Base-by-base conservation (phyloP, 73 alveolate species). In the Paramecium sexaurelia region DNA sequence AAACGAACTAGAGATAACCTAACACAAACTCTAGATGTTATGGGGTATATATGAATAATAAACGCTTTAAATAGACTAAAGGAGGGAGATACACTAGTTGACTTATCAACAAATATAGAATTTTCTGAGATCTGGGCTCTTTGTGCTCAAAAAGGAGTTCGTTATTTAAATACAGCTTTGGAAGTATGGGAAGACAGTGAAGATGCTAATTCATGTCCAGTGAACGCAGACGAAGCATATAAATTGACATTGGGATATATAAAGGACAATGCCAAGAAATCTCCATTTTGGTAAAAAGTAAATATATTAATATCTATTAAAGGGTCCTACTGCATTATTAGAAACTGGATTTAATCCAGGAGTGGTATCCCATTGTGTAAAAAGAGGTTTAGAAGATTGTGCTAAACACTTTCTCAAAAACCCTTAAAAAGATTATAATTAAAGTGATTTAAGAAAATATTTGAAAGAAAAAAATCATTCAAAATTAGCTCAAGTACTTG, bases 321-420 rank as follows among this genome's bases (percentile, higher is more conserved):
- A 73, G 43, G 47, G 47, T 1, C 83, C 87, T 41, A 73, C 87
- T 20, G 56, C 87, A 3, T 20, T 73, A 29, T 35, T 73, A 11
- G 67, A 73, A 35, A 73, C 45, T 6, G 87, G 87, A 73, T 73
- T 32, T 41, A 73, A 73, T 73, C 87, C 87, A 73, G 87, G 87
- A 35, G 19, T 35, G 0, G 87, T 73, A 32, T 73, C 87, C 10
- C 27, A 32, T 7, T 73, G 87, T 73, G 87, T 73, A 2, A 73
- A 73, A 73, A 1, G 87, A 73, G 87, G 87, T 9, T 20, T 73
- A 17, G 87, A 73, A 22, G 87, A 73, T 37, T 73, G 87, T 2
- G 87, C 67, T 11, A 13, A 24, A n/a, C 33, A 73, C 10, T 73
- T 33, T 37, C 66, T 73, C 0, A 8, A 73, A 24, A 37, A 35